Percentiles rank a stretch among this genome's conserved stretches.
Conservation (phyloP, 1,284 basidiomycete genomes). For the Malassezia nana region DNA sequence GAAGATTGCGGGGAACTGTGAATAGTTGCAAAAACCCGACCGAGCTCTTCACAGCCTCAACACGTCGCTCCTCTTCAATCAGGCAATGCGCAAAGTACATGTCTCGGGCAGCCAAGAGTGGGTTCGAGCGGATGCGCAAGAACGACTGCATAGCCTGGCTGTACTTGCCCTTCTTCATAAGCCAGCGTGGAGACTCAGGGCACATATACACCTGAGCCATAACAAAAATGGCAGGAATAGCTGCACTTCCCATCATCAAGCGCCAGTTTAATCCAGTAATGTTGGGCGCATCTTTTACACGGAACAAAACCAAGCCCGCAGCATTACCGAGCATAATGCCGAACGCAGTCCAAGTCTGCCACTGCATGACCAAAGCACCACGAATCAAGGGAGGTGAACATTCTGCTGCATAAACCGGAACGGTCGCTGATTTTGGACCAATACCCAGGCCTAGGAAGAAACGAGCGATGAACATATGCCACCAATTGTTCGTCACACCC, state of each 20-base stretch:
- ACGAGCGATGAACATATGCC: conserved; percentile 60
- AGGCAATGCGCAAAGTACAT: conserved; percentile 55
- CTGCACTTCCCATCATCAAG: conserved; percentile 20
- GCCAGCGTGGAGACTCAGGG: conserved; percentile 39
- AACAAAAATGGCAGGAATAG: conserved; percentile 11
- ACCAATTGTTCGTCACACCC: conserved; percentile 63
- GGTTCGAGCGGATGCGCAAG: conserved; percentile 57
- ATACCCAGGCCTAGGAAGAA: conserved; percentile 63
- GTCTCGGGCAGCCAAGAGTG: conserved; percentile 65
- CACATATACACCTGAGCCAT: conserved; percentile 23
- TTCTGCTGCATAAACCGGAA: conserved; percentile 49
- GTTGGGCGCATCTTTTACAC: conserved; percentile 1
- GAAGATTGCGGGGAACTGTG: conserved; percentile 49
- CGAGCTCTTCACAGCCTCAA: conserved; percentile 51
- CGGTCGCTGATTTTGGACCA: conserved; percentile 58
- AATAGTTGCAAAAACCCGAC: conserved; percentile 58
- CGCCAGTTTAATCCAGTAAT: conserved; percentile 18
- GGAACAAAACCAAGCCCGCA: conserved; percentile 10
- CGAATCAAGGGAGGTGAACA: conserved; percentile 60
- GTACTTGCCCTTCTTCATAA: conserved; percentile 20
- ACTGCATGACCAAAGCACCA: conserved; percentile 66
- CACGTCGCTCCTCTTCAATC: conserved; percentile 54
- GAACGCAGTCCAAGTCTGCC: conserved; percentile 64
- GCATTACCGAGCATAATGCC: conserved; percentile 60
- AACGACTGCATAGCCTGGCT: conserved; percentile 59